Evolutionary conservation across 1,284 basidiomycete genomes (phyloP).

Genomic region (Naganishia liquefaciens): DNA sequence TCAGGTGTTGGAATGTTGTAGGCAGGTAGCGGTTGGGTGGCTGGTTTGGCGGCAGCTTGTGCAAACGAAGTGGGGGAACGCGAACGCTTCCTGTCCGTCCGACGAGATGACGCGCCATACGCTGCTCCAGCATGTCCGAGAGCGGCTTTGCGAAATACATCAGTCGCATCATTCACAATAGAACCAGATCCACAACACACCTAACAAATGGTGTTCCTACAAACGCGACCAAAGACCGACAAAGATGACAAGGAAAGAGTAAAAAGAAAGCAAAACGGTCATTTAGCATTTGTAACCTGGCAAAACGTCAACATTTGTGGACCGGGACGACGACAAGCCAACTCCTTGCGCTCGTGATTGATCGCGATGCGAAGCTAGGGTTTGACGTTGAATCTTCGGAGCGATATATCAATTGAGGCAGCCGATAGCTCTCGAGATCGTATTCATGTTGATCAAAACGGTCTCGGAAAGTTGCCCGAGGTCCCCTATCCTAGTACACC

Average conservation of each 20-base stretch:
- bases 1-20: slow-evolving; percentile 91
- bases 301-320: neutral
- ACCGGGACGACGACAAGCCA: slow-evolving; percentile 18
- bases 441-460: slow-evolving; percentile 28
- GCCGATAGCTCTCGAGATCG: slow-evolving; percentile 17
- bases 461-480: slow-evolving; percentile 23
- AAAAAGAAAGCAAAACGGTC: slow-evolving; percentile 16
- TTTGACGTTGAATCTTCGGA: slow-evolving; percentile 2
- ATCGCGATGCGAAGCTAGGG: neutral
- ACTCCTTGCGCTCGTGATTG: slow-evolving; percentile 1
- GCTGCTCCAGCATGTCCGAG: slow-evolving; percentile 46
- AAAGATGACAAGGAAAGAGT: slow-evolving; percentile 44
- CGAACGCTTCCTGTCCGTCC: slow-evolving; percentile 20
- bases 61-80: slow-evolving; percentile 48
- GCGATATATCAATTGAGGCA: slow-evolving; percentile 6
- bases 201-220: slow-evolving; percentile 91
- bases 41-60: slow-evolving; percentile 52
- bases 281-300: slow-evolving; percentile 17
- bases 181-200: slow-evolving; percentile 62
- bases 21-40: slow-evolving; percentile 45
- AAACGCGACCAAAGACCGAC: slow-evolving; percentile 32
- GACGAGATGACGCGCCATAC: slow-evolving; percentile 10
- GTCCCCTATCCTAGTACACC: slow-evolving; percentile 30
- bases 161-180: slow-evolving; percentile 40
- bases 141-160: slow-evolving; percentile 48